Evolutionary conservation across 495 filamentous ascomycete species (phyloP), one percentile per base, ranked within the genome.

Genomic region (Neurospora sp.): DNA sequence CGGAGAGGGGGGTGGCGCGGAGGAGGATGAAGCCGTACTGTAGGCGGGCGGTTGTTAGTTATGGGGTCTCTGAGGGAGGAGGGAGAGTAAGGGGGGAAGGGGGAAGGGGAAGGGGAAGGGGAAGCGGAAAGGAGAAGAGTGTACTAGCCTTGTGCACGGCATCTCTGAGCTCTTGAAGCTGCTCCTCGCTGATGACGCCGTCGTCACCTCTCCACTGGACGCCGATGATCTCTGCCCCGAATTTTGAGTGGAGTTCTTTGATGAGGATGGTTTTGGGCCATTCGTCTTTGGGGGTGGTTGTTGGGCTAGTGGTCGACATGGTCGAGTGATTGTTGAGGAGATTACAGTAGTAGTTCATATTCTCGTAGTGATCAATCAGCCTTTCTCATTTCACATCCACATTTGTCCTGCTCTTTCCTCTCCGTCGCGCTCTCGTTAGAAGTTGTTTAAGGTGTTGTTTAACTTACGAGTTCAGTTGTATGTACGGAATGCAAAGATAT

Each of bases 21-120:
- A 89, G 87, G 39, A 88, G 84, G 74, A 82, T 80, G 22, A 90
- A 82, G 68, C 87, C 88, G 76, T 89, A 89, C 88, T 89, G n/a
- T 1, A 69, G 20, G 44, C 7, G n/a, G 22, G 0, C 0, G 0
- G 42, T 40, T 12, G 53, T 31, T 40, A 59, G 41, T 27, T 40
- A 9, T 2, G 16, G 7, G 6, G 7, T 44, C 41, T 44, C 18
- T 1, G 22, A 1, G 22, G 22, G 22, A 27, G 22, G 22, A 22
- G 22, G 22, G 22, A 22, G 22, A 1, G 22, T 22, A 22, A 1
- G 27, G 27, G 27, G 27, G 1, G 1, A 27, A 1, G 27, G 27
- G 27, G 1, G 1, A 27, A 1, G 27, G 27, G 27, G 1, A 22
- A 22, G 22, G 2, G 40, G 16, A 20, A 3, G 37, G 35, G 38